A percentile compares a stretch with the other conserved stretches of the same genome.
Conservation (phyloP, 805 yeast genomes). For the Sporopachydermia lactativora region DNA sequence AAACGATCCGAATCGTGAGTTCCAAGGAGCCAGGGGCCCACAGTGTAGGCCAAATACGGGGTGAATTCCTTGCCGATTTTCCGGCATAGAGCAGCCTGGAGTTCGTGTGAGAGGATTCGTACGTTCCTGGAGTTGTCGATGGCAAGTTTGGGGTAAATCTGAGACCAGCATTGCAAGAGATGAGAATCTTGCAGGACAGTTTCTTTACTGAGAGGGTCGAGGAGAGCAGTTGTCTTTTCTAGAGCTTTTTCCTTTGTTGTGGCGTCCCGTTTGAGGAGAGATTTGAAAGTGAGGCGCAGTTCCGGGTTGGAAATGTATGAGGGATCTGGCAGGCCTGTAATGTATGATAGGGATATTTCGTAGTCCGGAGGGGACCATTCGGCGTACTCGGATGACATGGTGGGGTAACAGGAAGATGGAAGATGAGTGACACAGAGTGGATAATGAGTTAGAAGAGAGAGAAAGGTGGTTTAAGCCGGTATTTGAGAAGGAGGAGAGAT, state of each 20-base stretch:
- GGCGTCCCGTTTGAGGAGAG: constrained; percentile 62
- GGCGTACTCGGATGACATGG: not conserved
- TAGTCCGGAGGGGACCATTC: constrained; percentile 2
- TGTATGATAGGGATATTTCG: constrained; percentile 57
- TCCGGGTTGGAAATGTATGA: constrained; percentile 31
- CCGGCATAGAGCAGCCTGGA: constrained; percentile 41
- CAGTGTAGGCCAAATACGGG: constrained; percentile 53
- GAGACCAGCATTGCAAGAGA: constrained; percentile 49
- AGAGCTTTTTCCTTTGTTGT: constrained; percentile 79
- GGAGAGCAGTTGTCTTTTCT: constrained; percentile 30
- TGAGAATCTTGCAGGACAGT: constrained; percentile 35
- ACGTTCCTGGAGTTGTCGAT: constrained; percentile 57
- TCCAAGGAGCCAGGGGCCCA: constrained; percentile 67
- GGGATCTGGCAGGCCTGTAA: constrained; percentile 69
- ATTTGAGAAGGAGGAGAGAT: too few species aligned
- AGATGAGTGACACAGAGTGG: too few species aligned
- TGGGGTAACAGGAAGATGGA: too few species aligned
- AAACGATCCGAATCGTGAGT: constrained; percentile 52
- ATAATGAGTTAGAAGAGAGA: too few species aligned
- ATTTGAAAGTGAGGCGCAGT: constrained; percentile 55
- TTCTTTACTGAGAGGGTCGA: constrained; percentile 16
- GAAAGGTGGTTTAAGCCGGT: too few species aligned
- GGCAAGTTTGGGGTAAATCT: constrained; percentile 67
- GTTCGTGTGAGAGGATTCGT: constrained; percentile 45
- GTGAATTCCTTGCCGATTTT: constrained; percentile 40